Base-by-base conservation (phyloP, 148 eudicot species). In the Amaranthus cruentus region DNA sequence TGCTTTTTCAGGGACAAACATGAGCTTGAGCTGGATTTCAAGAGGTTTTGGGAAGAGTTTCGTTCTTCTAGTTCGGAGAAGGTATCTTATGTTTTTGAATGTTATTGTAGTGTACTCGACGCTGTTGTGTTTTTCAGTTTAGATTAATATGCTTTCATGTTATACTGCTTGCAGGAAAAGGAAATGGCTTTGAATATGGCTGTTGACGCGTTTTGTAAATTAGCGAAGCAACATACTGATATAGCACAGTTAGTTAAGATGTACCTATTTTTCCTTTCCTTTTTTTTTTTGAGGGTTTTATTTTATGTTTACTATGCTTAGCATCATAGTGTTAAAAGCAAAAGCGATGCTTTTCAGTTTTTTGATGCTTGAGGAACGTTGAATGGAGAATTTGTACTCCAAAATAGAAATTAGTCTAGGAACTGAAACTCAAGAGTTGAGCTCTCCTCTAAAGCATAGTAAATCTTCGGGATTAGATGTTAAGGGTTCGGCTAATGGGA, bases 1-100 rank as follows among this genome's bases (percentile, higher is more conserved):
- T 12, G 76, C 61, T 28, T 66, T 76, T 73, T 63, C 87, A 92
- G 97, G 80, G 88, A 87, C 81, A 90, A 83, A 79, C 83, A 90
- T 86, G 97, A 96, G 76, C 74, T 96, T 84, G 99, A 96, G 80
- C 79, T 85, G 89, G 97, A 90, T 83, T 96, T 96, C 78, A 96
- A 87, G 88, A 92, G 94, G 85, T 83, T 84, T 63, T 96, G 99
- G 99, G 99, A 96, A 78, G 96, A 90, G 74, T 96, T 96, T 67
- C 94, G 97, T 64, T 87, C 96, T 63, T 96, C 97, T 71, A 89
- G 85, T 82, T 88, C 90, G 73, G 99, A 96, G 82, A 96, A 92
- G 93, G 99, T 90, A 75, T 57, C 43, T 71, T 38, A 14, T 64
- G 38, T 71, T 15, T 56, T 44, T 15, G 10, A 50, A 6, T 18